Base-by-base conservation (phyloP, 768 basidiomycete genomes). In the Mycena kentingensis region DNA sequence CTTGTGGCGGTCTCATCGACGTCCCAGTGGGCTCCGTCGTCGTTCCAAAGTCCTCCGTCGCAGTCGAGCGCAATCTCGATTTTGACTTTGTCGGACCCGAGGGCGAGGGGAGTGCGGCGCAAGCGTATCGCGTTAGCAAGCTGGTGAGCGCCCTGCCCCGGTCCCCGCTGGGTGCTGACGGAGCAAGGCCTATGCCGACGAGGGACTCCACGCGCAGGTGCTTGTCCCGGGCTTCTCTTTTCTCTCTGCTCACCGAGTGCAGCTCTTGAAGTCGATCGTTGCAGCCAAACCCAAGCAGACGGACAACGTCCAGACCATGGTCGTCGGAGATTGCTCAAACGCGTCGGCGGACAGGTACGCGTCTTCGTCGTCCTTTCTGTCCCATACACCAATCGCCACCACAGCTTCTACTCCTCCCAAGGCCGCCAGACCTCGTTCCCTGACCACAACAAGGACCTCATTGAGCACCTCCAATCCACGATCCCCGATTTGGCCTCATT, bases 331-430 rank as follows among this genome's bases (percentile, higher is more conserved):
- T 38, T 71, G 74, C 19, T 73, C 85, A 27, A 92, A 91, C 60
- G 90, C 89, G n/a, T 88, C 87, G 45, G 83, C 89, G 34, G 90
- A 93, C 68, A 90, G 88, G 87, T 86, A 61, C 46, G 65, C 28
- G 27, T 26, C 39, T 46, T 39, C 18, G 12, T 13, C 7, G 4
- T 39, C 49, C 22, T 27, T 36, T 47, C 34, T 34, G 22, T 49
- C 48, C 51, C 48, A 46, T 35, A 13, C 38, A 28, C 27, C 51
- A 35, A 51, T 35, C 29, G n/a, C 52, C 48, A 41, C 53, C 56
- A 18, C 57, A 91, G 89, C 65, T 91, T 91, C 71, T 92, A 92
- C 72, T 90, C 89, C 43, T 90, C 89, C 12, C 90, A 92, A 71
- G 90, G 90, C 38, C 79, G 90, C 57, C 83, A 84, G 60, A 91